Evolutionary conservation across 306 rosid species (phyloP).

Genomic region (Cajanus cajan): DNA sequence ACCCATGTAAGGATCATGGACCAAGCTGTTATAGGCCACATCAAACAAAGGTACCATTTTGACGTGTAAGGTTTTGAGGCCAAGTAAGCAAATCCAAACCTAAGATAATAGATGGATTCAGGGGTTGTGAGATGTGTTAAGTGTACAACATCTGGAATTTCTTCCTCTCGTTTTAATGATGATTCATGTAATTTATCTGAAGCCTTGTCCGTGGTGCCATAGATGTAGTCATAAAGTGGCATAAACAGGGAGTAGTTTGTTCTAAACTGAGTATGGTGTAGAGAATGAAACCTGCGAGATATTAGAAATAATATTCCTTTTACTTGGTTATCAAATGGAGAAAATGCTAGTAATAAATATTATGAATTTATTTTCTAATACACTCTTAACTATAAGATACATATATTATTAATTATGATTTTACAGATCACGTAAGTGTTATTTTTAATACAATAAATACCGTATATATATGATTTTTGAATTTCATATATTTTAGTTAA

Average conservation of each 20-base stretch:
- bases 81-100: constrained; percentile 50
- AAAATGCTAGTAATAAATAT: background rate
- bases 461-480: too few relatives aligned
- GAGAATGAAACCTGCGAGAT: constrained; percentile 52
- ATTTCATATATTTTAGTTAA: too few relatives aligned
- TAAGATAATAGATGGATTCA: constrained; percentile 54
- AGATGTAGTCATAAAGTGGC: constrained; percentile 65
- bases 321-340: background rate
- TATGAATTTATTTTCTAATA: background rate
- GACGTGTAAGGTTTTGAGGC: constrained; percentile 55
- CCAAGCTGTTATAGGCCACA: constrained; percentile 65
- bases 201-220: constrained; percentile 53
- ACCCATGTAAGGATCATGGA: constrained; percentile 43
- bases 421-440: too few relatives aligned
- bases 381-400: background rate
- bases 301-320: background rate
- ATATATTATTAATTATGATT: too few relatives aligned
- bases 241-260: constrained; percentile 60
- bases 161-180: constrained; percentile 36
- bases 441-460: too few relatives aligned
- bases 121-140: constrained; percentile 58
- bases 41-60: constrained; percentile 52
- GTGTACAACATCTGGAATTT: constrained; percentile 49
- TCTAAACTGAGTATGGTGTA: constrained; percentile 71
- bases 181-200: constrained; percentile 34